phyloP scores from a whole-genome alignment of 768 basidiomycete genomes.

The Suillus subaureus region DNA sequence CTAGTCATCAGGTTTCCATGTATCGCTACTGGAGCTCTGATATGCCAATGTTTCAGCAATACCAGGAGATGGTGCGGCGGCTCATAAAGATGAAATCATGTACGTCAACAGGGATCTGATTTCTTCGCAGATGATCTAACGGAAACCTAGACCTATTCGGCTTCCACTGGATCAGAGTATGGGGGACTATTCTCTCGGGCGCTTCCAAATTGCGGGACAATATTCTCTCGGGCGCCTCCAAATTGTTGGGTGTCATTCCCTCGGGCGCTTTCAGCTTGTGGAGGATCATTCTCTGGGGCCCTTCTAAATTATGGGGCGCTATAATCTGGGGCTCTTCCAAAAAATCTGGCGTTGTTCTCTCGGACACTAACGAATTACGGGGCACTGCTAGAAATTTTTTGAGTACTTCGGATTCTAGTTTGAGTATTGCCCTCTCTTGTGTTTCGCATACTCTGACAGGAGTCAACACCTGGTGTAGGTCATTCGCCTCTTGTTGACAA shows the following conservation, averaged over 20 bases:
- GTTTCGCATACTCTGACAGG: not conserved
- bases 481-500: not conserved
- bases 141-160: not conserved
- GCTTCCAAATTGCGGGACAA: not conserved
- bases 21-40: not conserved
- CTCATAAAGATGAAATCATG: not conserved
- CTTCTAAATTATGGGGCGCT: not conserved
- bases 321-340: not conserved
- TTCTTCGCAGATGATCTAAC: not conserved
- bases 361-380: not conserved
- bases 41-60: not conserved
- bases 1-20: not conserved
- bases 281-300: not conserved
- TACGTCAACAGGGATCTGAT: not conserved
- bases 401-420: not conserved
- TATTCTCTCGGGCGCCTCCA: too few relatives aligned
- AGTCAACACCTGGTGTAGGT: not conserved
- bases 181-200: not conserved
- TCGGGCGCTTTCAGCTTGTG: not conserved
- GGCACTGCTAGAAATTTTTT: not conserved
- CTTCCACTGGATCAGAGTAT: not conserved
- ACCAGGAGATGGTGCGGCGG: not conserved
- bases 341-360: not conserved
- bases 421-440: not conserved
- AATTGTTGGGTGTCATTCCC: not conserved